These are phyloP conservation scores for Ambrosia hybrid DNA, from an alignment of 140 eudicot species.

Conservation along the genomic window DNA sequence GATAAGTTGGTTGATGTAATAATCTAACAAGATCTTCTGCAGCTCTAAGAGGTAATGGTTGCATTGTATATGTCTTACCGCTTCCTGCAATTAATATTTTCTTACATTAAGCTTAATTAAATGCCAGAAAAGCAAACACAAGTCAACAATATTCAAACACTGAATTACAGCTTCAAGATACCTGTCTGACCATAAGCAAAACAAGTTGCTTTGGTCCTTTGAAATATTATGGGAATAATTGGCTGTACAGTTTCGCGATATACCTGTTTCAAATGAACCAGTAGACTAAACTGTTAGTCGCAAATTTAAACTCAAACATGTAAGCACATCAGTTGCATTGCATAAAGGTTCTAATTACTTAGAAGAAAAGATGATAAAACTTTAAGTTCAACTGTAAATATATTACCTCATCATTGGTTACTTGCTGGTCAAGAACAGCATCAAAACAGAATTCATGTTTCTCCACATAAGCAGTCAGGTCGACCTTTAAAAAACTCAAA, in stretches of 20 bases:
- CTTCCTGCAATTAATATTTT: constrained; percentile 60
- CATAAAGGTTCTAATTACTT: constrained; percentile 10
- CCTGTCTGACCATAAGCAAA: constrained; percentile 99
- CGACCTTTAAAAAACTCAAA: constrained; percentile 58
- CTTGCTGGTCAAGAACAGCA: constrained; percentile 90
- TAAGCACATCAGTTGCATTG: constrained; percentile 18
- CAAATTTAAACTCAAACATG: background rate
- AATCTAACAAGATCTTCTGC: constrained; percentile 93
- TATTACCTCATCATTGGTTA: constrained; percentile 90
- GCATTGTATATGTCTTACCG: constrained; percentile 99
- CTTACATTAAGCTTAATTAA: constrained; percentile 11
- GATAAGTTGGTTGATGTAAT: constrained; percentile 76
- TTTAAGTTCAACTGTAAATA: constrained; percentile 6
- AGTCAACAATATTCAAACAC: background rate
- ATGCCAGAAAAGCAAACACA: constrained; percentile 10
- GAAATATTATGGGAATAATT: constrained; percentile 88
- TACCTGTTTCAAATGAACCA: constrained; percentile 51
- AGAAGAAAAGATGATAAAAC: constrained; percentile 1
- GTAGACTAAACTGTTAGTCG: constrained; percentile 15
- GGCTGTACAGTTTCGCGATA: constrained; percentile 93
- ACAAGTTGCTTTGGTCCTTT: constrained; percentile 92
- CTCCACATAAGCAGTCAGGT: constrained; percentile 97
- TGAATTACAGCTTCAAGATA: constrained; percentile 21
- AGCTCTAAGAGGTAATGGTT: constrained; percentile 96
- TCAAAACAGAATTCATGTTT: constrained; percentile 95